Evolutionary conservation across 2,329 filamentous ascomycete species (phyloP), one percentile per base, ranked within the genome.

Genomic region (Penicillium sp.): DNA sequence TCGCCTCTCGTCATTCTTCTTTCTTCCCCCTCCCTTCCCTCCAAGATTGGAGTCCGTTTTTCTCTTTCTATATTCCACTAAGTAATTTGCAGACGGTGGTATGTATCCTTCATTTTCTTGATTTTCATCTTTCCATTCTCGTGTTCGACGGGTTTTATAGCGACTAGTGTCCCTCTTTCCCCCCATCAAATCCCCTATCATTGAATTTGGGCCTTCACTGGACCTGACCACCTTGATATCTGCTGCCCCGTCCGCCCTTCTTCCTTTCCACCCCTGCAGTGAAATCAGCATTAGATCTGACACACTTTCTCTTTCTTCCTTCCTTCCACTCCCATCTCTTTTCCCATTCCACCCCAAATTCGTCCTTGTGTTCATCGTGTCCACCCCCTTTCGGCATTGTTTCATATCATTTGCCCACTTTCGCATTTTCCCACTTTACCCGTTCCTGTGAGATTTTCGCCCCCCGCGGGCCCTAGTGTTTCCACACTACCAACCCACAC

Each of bases 371-470:
- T 55, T 53, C 56, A 40, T 12, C 33, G 33, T 53, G 49, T 42
- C 23, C 46, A 20, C 23, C 46, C 31, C 46, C 46, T 49, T 40
- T 25, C 31, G 31, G 18, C 6, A 33, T 22, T 46, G 45, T 23
- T 37, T 33, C 46, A 49, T 54, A 53, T 56, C 48, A 49, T 48
- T 53, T 59, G 58, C 55, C 58, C 33, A 53, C 44, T 54, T 56
- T 45, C 54, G 46, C 55, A 53, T 53, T 49, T 52, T 40, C 45
- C 57, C 52, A 53, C 33, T 55, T 49, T 51, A 58, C 56, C 61
- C 61, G 55, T 58, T 53, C 61, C 51, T 63, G 58, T 55, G 53
- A 59, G 57, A 64, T 64, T 64, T 64, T 61, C 59, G 60, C 59
- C 56, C 52, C 53, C 58, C 50, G 33, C 50, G 46, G 40, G 29